Conservation (phyloP, 306 rosid genomes). For the Ochetophila trinervis region DNA sequence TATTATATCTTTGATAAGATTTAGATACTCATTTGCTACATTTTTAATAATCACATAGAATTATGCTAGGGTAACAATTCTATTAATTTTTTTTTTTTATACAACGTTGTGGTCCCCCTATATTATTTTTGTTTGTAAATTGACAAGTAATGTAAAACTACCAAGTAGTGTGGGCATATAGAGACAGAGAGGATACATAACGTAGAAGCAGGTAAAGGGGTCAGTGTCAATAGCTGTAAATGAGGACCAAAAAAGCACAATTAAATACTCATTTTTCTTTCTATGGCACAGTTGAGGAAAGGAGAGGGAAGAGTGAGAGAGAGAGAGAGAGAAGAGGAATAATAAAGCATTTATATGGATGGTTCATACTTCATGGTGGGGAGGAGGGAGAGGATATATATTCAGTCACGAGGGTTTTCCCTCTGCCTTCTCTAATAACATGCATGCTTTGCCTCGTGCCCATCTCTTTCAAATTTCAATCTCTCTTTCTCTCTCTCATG, state of each 20-base stretch:
- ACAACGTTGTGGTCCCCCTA: slow-evolving; percentile 36
- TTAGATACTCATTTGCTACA: no score
- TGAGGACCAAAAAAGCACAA: slow-evolving; percentile 45
- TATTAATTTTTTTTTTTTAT: no score
- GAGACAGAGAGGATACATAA: slow-evolving; percentile 8
- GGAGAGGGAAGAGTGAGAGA: neutral
- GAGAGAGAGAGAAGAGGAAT: slow-evolving; percentile 9
- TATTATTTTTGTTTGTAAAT: no score
- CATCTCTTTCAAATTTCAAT: no score
- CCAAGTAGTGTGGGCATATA: slow-evolving; percentile 18
- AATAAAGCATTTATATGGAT: slow-evolving; percentile 25
- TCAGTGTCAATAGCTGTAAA: slow-evolving; percentile 77
- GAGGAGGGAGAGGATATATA: no score
- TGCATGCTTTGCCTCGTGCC: slow-evolving; percentile 29
- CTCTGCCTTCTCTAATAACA: slow-evolving; percentile 24
- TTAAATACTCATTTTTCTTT: slow-evolving; percentile 38
- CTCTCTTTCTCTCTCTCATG: no score
- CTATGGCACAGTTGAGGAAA: slow-evolving; percentile 29
- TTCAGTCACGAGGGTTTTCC: slow-evolving; percentile 31
- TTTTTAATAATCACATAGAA: no score
- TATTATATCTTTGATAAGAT: no score
- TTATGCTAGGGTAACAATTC: no score
- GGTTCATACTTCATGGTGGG: neutral
- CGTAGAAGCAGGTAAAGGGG: slow-evolving; percentile 24
- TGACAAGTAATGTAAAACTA: no score